Conservation (phyloP, 129 eudicot species). For the Flaveria ramosissima region DNA sequence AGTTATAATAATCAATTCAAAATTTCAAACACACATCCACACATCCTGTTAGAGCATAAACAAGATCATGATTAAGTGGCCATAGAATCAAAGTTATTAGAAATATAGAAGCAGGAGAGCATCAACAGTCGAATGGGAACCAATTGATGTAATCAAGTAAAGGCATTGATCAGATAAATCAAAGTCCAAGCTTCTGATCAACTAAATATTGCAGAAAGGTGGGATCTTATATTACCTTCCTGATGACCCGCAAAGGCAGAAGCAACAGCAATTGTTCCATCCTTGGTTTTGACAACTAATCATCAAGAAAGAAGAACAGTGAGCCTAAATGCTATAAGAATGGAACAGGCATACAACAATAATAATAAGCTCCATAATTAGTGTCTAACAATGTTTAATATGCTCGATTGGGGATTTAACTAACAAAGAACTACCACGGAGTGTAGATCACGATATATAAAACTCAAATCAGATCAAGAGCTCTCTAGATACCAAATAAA, state of each 20-base stretch:
- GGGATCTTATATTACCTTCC: conserved; percentile 55
- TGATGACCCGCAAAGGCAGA: conserved; percentile 92
- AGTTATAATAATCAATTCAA: background rate
- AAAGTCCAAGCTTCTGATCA: background rate
- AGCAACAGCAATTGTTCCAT: conserved; percentile 81
- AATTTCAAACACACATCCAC: too few species aligned
- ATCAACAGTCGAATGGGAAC: too few species aligned
- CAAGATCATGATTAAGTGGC: background rate
- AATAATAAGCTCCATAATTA: background rate
- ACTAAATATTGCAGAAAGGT: background rate
- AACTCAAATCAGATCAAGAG: background rate
- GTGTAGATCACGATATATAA: background rate
- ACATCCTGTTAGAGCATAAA: too few species aligned
- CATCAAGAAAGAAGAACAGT: conserved; percentile 12
- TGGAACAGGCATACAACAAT: background rate
- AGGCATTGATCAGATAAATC: background rate
- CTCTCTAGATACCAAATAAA: background rate
- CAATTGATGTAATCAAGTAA: too few species aligned
- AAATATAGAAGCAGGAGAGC: too few species aligned
- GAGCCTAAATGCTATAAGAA: background rate
- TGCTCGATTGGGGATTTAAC: background rate
- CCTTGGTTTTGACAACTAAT: conserved; percentile 73
- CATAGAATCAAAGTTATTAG: background rate
- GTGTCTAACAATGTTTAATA: background rate
- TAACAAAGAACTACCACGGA: background rate